These are phyloP conservation scores for Galerina sulciceps DNA, from an alignment of 768 basidiomycete species.

Conservation along the genomic window DNA sequence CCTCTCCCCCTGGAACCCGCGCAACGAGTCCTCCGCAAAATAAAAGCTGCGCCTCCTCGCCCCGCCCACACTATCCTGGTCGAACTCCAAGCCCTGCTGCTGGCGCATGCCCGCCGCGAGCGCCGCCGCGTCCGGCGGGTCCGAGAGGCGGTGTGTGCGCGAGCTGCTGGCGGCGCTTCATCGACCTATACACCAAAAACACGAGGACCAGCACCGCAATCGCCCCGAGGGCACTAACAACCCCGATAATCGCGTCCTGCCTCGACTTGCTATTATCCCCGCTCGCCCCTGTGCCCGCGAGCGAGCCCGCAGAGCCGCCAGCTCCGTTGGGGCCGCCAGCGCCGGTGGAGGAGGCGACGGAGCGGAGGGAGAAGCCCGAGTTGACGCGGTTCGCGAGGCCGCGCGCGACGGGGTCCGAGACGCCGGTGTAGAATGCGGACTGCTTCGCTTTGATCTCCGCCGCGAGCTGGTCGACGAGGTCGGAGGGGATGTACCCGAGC, in stretches of 20 bases:
- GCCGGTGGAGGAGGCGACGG: slow-evolving; percentile 34
- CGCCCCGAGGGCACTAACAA: slow-evolving; percentile 81
- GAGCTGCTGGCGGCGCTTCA: slow-evolving; percentile 67
- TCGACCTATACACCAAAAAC: slow-evolving; percentile 72
- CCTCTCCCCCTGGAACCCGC: slow-evolving; percentile 52
- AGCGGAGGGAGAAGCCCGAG: slow-evolving; percentile 62
- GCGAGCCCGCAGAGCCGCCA: not conserved
- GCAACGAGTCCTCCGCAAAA: slow-evolving; percentile 83
- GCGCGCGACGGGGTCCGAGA: slow-evolving; percentile 45
- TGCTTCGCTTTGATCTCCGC: slow-evolving; percentile 62
- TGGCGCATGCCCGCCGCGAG: slow-evolving; percentile 50
- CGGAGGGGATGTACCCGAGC: slow-evolving; percentile 68
- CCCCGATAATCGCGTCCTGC: slow-evolving; percentile 90
- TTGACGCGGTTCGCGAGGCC: slow-evolving; percentile 73
- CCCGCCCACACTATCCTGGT: slow-evolving; percentile 75
- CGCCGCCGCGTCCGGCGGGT: slow-evolving; percentile 41
- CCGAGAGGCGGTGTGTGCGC: slow-evolving; percentile 76
- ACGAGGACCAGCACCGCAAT: slow-evolving; percentile 74
- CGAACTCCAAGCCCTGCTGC: slow-evolving; percentile 73
- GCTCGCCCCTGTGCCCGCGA: not conserved
- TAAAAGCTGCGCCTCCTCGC: slow-evolving; percentile 81
- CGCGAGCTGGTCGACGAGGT: slow-evolving; percentile 61
- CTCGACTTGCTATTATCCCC: slow-evolving; percentile 46
- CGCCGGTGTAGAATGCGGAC: slow-evolving; percentile 69
- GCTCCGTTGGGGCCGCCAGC: too few relatives aligned